Conservation (phyloP, 768 basidiomycete species). For the Xanthoconium purpureum region DNA sequence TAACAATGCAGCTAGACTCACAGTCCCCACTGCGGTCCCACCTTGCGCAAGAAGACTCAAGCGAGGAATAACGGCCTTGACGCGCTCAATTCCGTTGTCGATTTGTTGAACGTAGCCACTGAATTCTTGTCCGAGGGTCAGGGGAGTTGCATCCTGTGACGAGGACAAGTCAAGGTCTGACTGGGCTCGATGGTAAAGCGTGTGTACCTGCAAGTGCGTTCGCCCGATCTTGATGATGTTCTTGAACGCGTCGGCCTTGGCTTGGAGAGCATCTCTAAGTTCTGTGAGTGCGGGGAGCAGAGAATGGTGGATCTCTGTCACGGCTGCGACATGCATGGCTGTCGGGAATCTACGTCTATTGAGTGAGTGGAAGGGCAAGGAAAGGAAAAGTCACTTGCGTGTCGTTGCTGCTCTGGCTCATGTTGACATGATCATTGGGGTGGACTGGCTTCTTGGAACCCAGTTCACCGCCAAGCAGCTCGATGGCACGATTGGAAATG, state of each 20-base stretch:
- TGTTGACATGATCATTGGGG: constrained; percentile 99
- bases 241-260: constrained; percentile 79
- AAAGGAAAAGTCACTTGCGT: constrained; percentile 54
- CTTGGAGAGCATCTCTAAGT: constrained; percentile 79
- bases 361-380: background rate
- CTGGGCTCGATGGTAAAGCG: background rate
- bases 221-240: constrained; percentile 98
- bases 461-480: constrained; percentile 90
- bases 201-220: constrained; percentile 80
- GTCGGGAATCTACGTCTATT: constrained; percentile 79
- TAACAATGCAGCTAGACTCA: constrained; percentile 36
- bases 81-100: constrained; percentile 82
- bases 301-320: constrained; percentile 75
- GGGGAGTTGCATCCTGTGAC: constrained; percentile 87
- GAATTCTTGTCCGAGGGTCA: constrained; percentile 98
- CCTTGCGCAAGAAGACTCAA: constrained; percentile 91
- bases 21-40: constrained; percentile 97
- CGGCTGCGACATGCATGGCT: constrained; percentile 97
- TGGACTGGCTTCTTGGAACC: constrained; percentile 98
- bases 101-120: constrained; percentile 97
- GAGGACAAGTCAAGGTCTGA: background rate
- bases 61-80: constrained; percentile 78
- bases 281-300: constrained; percentile 84
- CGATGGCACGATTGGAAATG: constrained; percentile 97
- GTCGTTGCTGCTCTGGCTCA: constrained; percentile 98